Base-by-base conservation (phyloP, 2,329 filamentous ascomycete genomes). In the Arthrobotrys iridis region DNA sequence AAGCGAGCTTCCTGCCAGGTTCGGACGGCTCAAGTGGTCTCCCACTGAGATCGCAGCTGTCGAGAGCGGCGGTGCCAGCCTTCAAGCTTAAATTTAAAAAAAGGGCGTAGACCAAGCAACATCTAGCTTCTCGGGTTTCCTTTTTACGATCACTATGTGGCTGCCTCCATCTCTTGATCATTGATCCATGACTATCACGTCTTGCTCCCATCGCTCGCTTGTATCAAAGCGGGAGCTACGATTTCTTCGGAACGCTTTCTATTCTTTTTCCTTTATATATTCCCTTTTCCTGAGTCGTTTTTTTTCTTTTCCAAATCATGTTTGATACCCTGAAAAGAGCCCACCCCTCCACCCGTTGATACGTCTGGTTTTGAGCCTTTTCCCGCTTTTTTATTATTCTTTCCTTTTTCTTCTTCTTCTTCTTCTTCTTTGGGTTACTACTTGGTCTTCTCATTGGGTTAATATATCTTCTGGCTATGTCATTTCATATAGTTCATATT, bases 1-100 rank as follows among this genome's bases (percentile, higher is more conserved):
- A 79, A 91, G 88, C 79, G 91, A 99, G 84, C 89, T 99, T 22
- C 94, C 95, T 15, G 82, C 85, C 77, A 88, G 94, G 80, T 99
- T 97, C 87, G 88, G 90, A 80, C 88, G 93, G 78, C 85, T 88
- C 55, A 87, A 88, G 10, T 91, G 93, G 84, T 90, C 88, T 37
- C 83, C 89, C 79, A 89, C 89, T 45, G 95, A 99, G 87, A 99
- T 99, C 75, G 95, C 98, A 83, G 93, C 93, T 20, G 88, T 99
- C 80, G 93, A 97, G 88, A 95, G 92, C 66, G 95, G 93, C 65
- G 95, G 95, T 68, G 95, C 94, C 33, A 90, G 87, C 80, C 80
- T 88, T 78, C 86, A 85, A 79, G 85, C 83, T 77, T 88, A 82
- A 81, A 79, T 18, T 33, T 13, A 35, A n/a, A 8, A 30, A 11